phyloP scores from a whole-genome alignment of 1,284 basidiomycete genomes.

The Abortiporus biennis region DNA sequence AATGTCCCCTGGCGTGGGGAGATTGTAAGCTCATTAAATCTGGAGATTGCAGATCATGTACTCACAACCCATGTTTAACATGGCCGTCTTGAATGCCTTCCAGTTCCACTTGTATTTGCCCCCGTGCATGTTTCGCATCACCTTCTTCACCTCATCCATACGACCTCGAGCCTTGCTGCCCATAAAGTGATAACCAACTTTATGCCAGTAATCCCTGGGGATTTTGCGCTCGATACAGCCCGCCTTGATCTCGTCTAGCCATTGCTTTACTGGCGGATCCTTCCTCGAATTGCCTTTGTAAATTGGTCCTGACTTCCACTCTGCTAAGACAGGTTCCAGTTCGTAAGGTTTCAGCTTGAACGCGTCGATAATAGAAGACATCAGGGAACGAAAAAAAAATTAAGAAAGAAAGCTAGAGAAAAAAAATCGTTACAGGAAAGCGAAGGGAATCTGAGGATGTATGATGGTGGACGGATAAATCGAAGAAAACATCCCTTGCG shows the following conservation, averaged over 20 bases:
- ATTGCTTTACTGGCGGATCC: conserved; percentile 60
- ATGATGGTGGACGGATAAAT: no score
- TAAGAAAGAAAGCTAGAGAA: no score
- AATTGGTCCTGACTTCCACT: conserved; percentile 57
- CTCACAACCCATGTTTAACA: conserved; percentile 75
- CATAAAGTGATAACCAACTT: conserved; percentile 68
- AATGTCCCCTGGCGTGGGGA: conserved; percentile 44
- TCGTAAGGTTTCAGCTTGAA: conserved; percentile 73
- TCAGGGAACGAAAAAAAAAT: no score
- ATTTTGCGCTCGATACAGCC: conserved; percentile 62
- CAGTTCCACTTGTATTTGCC: conserved; percentile 73
- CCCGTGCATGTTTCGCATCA: conserved; percentile 66
- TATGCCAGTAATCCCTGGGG: conserved; percentile 74
- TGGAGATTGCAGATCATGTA: conserved; percentile 15
- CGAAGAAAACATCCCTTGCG: no score
- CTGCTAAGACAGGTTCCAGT: conserved; percentile 54
- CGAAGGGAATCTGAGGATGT: no score
- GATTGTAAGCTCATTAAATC: conserved; percentile 5
- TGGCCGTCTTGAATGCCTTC: conserved; percentile 72
- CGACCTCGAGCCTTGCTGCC: conserved; percentile 56
- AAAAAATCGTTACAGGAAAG: no score
- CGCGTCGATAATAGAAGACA: conserved; percentile 49
- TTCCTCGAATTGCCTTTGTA: conserved; percentile 64
- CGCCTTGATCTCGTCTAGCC: conserved; percentile 61
- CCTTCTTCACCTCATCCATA: conserved; percentile 61